Conservation (phyloP, 495 filamentous ascomycete species). For the Neurospora africana region DNA sequence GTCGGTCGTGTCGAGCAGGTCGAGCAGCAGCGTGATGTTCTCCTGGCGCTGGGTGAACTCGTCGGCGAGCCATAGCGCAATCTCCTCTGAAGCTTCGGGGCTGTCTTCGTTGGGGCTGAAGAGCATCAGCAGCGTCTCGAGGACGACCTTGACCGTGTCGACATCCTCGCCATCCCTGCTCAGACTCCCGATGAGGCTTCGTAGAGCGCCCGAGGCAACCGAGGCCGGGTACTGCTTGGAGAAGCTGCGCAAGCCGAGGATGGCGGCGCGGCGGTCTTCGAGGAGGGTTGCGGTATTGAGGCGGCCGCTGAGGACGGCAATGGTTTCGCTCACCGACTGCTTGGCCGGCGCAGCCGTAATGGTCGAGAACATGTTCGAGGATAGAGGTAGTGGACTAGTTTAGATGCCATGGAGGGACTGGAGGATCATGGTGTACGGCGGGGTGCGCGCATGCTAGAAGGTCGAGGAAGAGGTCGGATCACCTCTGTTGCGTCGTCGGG, state of each 20-base stretch:
- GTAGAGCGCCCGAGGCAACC: constrained; percentile 83
- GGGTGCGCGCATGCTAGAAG: background rate
- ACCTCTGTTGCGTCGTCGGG: background rate
- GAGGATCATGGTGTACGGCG: background rate
- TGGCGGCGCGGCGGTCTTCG: constrained; percentile 87
- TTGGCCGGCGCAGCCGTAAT: constrained; percentile 87
- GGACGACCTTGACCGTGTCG: constrained; percentile 85
- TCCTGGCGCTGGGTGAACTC: constrained; percentile 98
- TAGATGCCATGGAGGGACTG: constrained; percentile 14
- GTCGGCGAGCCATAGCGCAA: constrained; percentile 92
- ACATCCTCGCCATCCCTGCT: constrained; percentile 88
- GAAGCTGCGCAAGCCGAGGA: constrained; percentile 87
- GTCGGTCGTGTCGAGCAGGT: constrained; percentile 74
- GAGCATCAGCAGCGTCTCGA: constrained; percentile 91
- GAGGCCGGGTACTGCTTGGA: constrained; percentile 92
- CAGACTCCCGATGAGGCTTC: constrained; percentile 75
- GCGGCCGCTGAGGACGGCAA: constrained; percentile 75
- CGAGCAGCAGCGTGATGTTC: constrained; percentile 84
- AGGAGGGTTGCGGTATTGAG: constrained; percentile 79
- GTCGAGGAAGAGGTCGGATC: background rate
- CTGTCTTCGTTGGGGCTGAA: constrained; percentile 54
- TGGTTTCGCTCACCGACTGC: constrained; percentile 91
- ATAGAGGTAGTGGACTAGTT: constrained; percentile 3
- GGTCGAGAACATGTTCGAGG: constrained; percentile 61
- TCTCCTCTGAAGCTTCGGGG: constrained; percentile 93